These are phyloP conservation scores for Cystobasidium sp. DNA, from an alignment of 1,284 basidiomycete species.

Conservation along the genomic window DNA sequence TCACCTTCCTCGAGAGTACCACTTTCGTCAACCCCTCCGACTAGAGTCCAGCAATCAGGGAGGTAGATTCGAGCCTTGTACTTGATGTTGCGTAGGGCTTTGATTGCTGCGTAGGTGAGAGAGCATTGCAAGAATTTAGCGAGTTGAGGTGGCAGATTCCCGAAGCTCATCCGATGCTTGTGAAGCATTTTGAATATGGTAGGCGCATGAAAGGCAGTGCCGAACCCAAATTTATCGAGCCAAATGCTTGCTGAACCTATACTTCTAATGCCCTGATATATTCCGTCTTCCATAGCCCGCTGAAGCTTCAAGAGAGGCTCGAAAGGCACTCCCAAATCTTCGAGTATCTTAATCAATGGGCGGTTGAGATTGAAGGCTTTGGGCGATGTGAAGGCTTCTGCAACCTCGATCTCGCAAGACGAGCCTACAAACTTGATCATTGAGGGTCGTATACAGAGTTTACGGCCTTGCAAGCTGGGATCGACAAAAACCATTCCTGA, in stretches of 20 bases:
- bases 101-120: conserved; percentile 21
- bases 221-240: conserved; percentile 17
- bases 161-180: conserved; percentile 15
- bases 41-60: conserved; percentile 26
- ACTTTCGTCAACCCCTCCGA: conserved; percentile 18
- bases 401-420: conserved; percentile 23
- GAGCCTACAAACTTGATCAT: conserved; percentile 29
- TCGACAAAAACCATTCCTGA: conserved; percentile 32
- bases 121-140: conserved; percentile 17
- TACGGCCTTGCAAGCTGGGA: not conserved
- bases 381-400: conserved; percentile 19
- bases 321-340: conserved; percentile 28
- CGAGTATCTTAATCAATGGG: conserved; percentile 30
- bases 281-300: not conserved
- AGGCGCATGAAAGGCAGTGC: conserved; percentile 23
- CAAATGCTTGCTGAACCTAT: conserved; percentile 6
- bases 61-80: conserved; percentile 15
- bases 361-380: conserved; percentile 30
- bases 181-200: conserved; percentile 1
- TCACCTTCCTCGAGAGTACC: conserved; percentile 7
- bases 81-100: conserved; percentile 17
- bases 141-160: conserved; percentile 5
- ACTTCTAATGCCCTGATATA: conserved; percentile 26
- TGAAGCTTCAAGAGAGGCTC: conserved; percentile 9
- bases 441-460: conserved; percentile 15